Percentiles rank a stretch among this genome's conserved stretches.
These are phyloP conservation scores for Beauveria rudraprayagi DNA, from an alignment of 2,329 filamentous ascomycete species.

Conservation along the genomic window DNA sequence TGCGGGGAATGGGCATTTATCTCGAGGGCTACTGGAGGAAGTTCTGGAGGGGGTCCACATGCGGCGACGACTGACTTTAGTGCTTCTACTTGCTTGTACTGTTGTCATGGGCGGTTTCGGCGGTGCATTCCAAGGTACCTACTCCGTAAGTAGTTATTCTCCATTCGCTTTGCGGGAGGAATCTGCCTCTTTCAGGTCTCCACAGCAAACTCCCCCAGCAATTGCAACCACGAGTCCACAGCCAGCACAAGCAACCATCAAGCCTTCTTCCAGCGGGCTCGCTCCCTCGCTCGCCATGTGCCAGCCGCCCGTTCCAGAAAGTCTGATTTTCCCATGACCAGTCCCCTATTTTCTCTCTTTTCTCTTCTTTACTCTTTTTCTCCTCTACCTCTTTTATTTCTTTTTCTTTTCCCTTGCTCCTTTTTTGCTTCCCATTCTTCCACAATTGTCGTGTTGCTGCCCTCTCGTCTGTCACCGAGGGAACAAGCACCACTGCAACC, in stretches of 20 bases:
- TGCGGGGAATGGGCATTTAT: constrained; percentile 18
- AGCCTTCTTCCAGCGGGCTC: neutral
- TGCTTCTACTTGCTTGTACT: too few species aligned
- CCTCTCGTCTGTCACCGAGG: constrained; percentile 19
- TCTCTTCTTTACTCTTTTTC: constrained; percentile 3
- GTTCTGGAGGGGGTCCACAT: neutral
- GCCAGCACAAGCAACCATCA: neutral
- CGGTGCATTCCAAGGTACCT: too few species aligned
- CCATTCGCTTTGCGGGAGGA: too few species aligned
- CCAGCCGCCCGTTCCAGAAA: constrained; percentile 4
- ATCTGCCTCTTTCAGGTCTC: too few species aligned
- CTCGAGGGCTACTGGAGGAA: constrained; percentile 8
- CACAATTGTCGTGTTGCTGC: constrained; percentile 12
- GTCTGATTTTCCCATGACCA: constrained; percentile 7
- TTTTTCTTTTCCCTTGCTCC: neutral
- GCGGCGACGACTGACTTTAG: neutral
- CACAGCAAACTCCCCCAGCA: neutral
- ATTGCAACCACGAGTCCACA: neutral
- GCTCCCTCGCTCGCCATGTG: neutral
- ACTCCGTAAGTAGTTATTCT: too few species aligned
- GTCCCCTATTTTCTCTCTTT: constrained; percentile 9
- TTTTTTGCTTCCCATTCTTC: neutral
- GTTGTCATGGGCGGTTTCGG: too few species aligned
- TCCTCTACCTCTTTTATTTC: neutral
- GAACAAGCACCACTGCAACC: constrained; percentile 15